Base-by-base conservation (phyloP, 73 alveolate genomes). In the Blepharisma stoltei region DNA sequence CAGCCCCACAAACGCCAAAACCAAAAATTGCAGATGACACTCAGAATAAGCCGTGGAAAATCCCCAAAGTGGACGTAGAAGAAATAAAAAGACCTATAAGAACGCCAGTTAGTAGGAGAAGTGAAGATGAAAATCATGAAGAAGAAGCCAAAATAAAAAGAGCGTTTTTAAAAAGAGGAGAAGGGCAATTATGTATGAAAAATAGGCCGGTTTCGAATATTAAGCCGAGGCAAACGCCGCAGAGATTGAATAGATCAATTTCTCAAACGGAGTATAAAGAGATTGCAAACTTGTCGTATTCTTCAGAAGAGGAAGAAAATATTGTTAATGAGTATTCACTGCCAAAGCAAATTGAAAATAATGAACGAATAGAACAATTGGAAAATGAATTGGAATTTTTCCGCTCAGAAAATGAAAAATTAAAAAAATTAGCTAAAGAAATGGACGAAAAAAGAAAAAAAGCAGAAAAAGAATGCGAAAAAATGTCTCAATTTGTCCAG, bases 381-480 rank as follows among this genome's bases (percentile, higher is more conserved):
- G 41, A 32, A 32, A 32, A 32, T 32, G 41, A 32, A 32, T 32
- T 32, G 41, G 41, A 32, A 3, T 32, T 32, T 32, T 32, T 32
- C 41, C 41, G 41, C 41, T 32, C 41, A 32, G 41, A 43, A 55
- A 55, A 8, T 1, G 18, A 25, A 37, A 9, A 46, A 67, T 71
- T 27, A 18, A 52, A 43, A 23, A 44, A 44, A 52, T 20, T 60
- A 18, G 23, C 48, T 23, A 9, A 32, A n/a, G 43, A 73, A 47
- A 14, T 73, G 27, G 69, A 45, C n/a, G 25, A 73, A 50, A 38
- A 73, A 60, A 47, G 46, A 49, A 53, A 44, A 25, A 73, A 38
- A 52, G 37, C 32, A 2, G 77, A 73, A 81, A 70, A 83, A 71
- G 94, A 89, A 67, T 80, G 80, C 77, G 90, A 83, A 71, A 71